phyloP scores from a whole-genome alignment of 768 basidiomycete genomes.

The Psilocybe azurescens region DNA sequence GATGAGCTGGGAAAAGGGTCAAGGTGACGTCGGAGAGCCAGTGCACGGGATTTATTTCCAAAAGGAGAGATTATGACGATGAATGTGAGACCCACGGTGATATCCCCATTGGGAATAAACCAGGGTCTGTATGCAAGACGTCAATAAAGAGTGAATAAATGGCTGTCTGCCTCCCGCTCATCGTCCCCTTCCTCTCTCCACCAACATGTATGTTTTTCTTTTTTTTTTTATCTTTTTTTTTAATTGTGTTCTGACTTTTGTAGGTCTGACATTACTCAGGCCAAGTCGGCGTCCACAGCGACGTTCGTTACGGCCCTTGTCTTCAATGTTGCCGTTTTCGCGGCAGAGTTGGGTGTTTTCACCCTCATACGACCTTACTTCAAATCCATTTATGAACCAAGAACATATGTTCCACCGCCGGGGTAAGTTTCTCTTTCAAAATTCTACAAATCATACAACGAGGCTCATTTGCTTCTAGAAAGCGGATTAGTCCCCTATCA shows the following conservation, averaged over 20 bases:
- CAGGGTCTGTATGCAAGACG: conserved; percentile 18
- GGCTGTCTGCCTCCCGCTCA: not conserved
- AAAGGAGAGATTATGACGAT: not conserved
- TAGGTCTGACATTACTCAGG: conserved; percentile 46
- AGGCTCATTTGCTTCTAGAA: conserved; percentile 37
- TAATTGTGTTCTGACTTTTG: not conserved
- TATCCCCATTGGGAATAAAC: conserved; percentile 6
- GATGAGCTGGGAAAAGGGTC: too few relatives aligned
- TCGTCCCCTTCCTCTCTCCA: conserved; percentile 3
- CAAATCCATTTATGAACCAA: conserved; percentile 87
- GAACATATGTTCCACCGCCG: conserved; percentile 65
- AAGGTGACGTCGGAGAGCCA: not conserved
- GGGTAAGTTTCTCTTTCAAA: conserved; percentile 35
- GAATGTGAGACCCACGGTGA: not conserved
- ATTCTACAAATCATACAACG: not conserved
- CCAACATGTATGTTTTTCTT: conserved; percentile 19
- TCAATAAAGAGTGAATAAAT: conserved; percentile 14
- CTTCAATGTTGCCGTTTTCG: conserved; percentile 80
- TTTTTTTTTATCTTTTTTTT: not conserved
- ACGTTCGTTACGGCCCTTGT: conserved; percentile 87
- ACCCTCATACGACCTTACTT: conserved; percentile 86
- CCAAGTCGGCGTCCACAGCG: conserved; percentile 67
- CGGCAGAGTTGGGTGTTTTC: conserved; percentile 73
- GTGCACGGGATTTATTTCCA: not conserved
- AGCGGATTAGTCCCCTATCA: conserved; percentile 62